Percentiles rank a stretch among this genome's conserved stretches.
Conservation (phyloP, 2,329 filamentous ascomycete species). For the Aureobasidium subglaciale region DNA sequence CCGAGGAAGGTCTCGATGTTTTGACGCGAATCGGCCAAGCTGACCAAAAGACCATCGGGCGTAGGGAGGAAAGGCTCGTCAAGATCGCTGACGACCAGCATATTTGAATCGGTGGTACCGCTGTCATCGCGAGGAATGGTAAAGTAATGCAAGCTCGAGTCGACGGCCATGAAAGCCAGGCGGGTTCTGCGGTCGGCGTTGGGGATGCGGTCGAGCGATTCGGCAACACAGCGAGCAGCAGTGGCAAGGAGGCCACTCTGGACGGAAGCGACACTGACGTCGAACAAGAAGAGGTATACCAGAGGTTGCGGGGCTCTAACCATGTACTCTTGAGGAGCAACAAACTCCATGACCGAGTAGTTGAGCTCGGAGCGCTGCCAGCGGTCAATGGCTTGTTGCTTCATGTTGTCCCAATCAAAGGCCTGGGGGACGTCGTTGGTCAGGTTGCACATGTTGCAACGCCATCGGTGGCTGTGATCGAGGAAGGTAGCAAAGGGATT, state of each 20-base stretch:
- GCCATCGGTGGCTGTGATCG: slow-evolving; percentile 94
- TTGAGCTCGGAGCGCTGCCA: slow-evolving; percentile 92
- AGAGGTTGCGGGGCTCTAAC: slow-evolving; percentile 91
- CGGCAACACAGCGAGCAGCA: slow-evolving; percentile 83
- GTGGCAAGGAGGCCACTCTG: slow-evolving; percentile 88
- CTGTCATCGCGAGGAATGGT: slow-evolving; percentile 83
- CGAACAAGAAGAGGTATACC: slow-evolving; percentile 91
- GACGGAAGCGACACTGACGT: slow-evolving; percentile 85
- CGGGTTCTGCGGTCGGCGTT: slow-evolving; percentile 90
- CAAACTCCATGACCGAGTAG: slow-evolving; percentile 93
- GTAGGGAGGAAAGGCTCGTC: slow-evolving; percentile 96
- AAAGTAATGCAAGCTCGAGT: slow-evolving; percentile 94
- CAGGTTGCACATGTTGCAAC: slow-evolving; percentile 99
- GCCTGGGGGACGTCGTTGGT: slow-evolving; percentile 99
- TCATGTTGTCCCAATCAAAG: slow-evolving; percentile 93
- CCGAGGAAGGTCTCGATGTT: slow-evolving; percentile 88
- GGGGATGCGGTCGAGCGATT: slow-evolving; percentile 94
- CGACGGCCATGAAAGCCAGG: slow-evolving; percentile 90
- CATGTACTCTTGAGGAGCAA: slow-evolving; percentile 99
- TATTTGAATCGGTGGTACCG: slow-evolving; percentile 75
- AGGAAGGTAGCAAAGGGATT: slow-evolving; percentile 96
- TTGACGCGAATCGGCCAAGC: slow-evolving; percentile 76
- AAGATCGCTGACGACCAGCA: slow-evolving; percentile 90
- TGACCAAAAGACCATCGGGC: slow-evolving; percentile 83
- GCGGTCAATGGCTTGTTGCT: slow-evolving; percentile 84